A percentile compares a stretch with the other conserved stretches of the same genome.
Evolutionary conservation across 177 flowering plant genomes (phyloP).

Genomic region (Vitis hybrid): DNA sequence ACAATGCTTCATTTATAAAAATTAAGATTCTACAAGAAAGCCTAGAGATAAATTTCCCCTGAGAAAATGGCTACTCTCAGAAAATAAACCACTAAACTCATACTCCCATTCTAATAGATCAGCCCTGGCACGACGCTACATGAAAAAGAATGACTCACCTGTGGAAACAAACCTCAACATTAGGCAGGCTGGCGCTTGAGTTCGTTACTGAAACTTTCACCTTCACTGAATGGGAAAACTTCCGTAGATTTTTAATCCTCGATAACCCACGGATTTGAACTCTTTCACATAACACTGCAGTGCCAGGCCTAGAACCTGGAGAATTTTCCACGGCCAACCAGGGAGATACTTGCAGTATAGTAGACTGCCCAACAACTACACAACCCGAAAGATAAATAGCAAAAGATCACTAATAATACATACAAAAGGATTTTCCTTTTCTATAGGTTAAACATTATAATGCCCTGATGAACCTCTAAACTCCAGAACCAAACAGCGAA

Average conservation of each 20-base stretch:
- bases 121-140: no score
- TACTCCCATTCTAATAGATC: background rate
- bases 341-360: conserved; percentile 44
- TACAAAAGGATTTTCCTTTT: background rate
- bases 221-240: conserved; percentile 59
- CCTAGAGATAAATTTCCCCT: background rate
- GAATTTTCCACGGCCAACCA: conserved; percentile 43
- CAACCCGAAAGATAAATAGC: conserved; percentile 8
- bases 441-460: no score
- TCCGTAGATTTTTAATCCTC: conserved; percentile 52
- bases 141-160: conserved; percentile 46
- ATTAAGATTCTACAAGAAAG: background rate
- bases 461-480: no score
- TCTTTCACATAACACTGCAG: conserved; percentile 51
- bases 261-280: conserved; percentile 60
- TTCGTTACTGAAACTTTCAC: conserved; percentile 41
- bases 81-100: background rate
- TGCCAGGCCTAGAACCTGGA: conserved; percentile 65
- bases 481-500: no score
- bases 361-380: conserved; percentile 50
- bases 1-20: no score
- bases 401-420: background rate
- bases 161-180: conserved; percentile 74
- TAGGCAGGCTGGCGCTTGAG: conserved; percentile 30
- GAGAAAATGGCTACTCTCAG: background rate